A percentile compares a stretch with the other conserved stretches of the same genome.
Evolutionary conservation across 2,329 filamentous ascomycete genomes (phyloP).

Genomic region (Fusarium newnesense): DNA sequence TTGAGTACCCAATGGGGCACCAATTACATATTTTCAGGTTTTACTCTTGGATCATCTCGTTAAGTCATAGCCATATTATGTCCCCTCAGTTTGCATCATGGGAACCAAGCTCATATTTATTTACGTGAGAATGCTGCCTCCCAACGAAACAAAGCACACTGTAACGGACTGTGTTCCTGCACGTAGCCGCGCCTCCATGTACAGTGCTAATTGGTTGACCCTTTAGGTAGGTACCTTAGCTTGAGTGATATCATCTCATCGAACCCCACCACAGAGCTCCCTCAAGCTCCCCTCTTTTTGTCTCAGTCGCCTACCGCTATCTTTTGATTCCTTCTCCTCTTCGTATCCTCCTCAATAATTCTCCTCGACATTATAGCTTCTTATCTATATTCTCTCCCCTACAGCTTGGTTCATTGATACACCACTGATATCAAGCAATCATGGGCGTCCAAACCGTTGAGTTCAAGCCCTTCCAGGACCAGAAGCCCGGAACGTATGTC

Average conservation of each 20-base stretch:
- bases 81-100: conserved; percentile 14
- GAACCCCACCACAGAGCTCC: conserved; percentile 43
- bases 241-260: conserved; percentile 44
- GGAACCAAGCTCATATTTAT: conserved; percentile 9
- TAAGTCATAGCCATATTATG: not conserved
- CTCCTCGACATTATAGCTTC: not conserved
- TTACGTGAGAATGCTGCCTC: conserved; percentile 9
- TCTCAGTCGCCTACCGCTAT: conserved; percentile 23
- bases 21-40: too few species aligned
- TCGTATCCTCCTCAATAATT: conserved; percentile 33
- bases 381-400: not conserved
- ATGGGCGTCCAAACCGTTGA: conserved; percentile 83
- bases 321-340: conserved; percentile 22
- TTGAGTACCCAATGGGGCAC: not conserved
- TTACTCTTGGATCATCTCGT: not conserved
- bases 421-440: conserved; percentile 41
- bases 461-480: conserved; percentile 88
- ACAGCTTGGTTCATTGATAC: conserved; percentile 8
- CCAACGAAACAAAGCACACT: conserved; percentile 8
- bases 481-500: conserved; percentile 99
- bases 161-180: conserved; percentile 22
- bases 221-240: conserved; percentile 37
- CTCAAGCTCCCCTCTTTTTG: conserved; percentile 45
- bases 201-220: conserved; percentile 42
- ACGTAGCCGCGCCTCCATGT: fast-evolving